Base-by-base conservation (phyloP, 495 filamentous ascomycete species). In the Penicillium herquei region DNA sequence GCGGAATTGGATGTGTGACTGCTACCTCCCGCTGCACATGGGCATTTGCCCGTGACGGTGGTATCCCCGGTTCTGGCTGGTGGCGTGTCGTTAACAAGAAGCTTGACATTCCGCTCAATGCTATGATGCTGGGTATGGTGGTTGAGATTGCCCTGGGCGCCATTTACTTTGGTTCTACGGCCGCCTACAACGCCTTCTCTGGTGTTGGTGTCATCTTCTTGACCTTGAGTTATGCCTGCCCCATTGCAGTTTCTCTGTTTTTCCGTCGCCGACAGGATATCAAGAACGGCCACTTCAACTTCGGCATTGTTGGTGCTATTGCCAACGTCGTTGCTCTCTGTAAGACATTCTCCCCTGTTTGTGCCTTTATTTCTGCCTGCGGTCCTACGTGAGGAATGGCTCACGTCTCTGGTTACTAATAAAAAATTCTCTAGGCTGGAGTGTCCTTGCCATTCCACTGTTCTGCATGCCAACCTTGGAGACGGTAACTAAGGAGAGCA, bases 1-100 rank as follows among this genome's bases (percentile, higher is more conserved):
- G 84, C 4, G 79, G 78, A 6, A 84, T 80, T 1, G 82, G 79
- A 11, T 81, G 88, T 53, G 84, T 87, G 75, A 87, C 86, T 7
- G 87, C 87, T 7, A 81, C 79, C 30, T 84, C 77, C 39, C 81
- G 87, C 6, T 87, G 89, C 79, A 84, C 83, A 21, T 90, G 84
- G 61, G 86, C 87, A 6, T 91, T 91, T 61, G 82, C 81, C 44
- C 82, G 72, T 54, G 70, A 76, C 33, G 61, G 64, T n/a, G 85
- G 84, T 21, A 88, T 88, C 40, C 85, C 83, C 0, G 79, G 84
- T 1, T 84, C 80, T 12, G 60, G 75, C 34, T 66, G 86, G 45
- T 89, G 84, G 84, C 76, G 76, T 39, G 61, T 63, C 32, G 77
- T 84, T 39, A 70, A 81, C 65, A 68, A 70, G 37, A 64, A 58